A percentile compares a stretch with the other conserved stretches of the same genome.
These are phyloP conservation scores for Cymbidium sinense DNA, from an alignment of 106 monocot species.

Conservation along the genomic window DNA sequence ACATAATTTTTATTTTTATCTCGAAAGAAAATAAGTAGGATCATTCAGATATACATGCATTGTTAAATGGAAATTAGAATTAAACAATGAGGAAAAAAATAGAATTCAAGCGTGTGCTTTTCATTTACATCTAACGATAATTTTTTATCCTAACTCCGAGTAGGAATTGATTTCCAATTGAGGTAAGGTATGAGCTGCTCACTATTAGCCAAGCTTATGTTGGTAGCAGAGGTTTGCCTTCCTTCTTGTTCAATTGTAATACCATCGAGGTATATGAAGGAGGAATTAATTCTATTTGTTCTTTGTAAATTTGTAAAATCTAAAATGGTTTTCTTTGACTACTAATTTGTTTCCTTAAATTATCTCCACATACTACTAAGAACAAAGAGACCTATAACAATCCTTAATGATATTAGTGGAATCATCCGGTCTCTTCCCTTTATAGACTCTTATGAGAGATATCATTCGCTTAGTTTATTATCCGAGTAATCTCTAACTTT, in stretches of 20 bases:
- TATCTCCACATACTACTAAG: conserved; percentile 37
- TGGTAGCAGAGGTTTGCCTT: conserved; percentile 57
- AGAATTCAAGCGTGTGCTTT: not conserved
- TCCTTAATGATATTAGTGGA: conserved; percentile 46
- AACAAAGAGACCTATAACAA: conserved; percentile 33
- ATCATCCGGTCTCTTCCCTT: conserved; percentile 35
- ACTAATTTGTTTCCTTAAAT: conserved; percentile 7
- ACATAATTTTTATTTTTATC: not conserved
- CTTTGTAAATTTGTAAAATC: not conserved
- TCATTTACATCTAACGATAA: not conserved
- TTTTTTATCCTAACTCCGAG: conserved; percentile 15
- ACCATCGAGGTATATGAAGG: conserved; percentile 31
- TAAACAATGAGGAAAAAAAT: not conserved
- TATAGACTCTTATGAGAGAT: not conserved
- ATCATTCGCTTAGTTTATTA: not conserved
- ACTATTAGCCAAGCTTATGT: conserved; percentile 35
- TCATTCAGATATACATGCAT: too few species aligned
- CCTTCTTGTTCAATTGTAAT: conserved; percentile 44
- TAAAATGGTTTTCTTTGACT: not conserved
- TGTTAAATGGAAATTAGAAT: too few species aligned
- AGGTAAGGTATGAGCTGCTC: conserved; percentile 61
- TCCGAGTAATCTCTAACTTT: not conserved
- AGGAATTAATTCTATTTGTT: not conserved
- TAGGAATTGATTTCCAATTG: conserved; percentile 62
- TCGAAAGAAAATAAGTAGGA: not conserved